Base-by-base conservation (phyloP, 768 basidiomycete species). In the Exidia glandulosa region DNA sequence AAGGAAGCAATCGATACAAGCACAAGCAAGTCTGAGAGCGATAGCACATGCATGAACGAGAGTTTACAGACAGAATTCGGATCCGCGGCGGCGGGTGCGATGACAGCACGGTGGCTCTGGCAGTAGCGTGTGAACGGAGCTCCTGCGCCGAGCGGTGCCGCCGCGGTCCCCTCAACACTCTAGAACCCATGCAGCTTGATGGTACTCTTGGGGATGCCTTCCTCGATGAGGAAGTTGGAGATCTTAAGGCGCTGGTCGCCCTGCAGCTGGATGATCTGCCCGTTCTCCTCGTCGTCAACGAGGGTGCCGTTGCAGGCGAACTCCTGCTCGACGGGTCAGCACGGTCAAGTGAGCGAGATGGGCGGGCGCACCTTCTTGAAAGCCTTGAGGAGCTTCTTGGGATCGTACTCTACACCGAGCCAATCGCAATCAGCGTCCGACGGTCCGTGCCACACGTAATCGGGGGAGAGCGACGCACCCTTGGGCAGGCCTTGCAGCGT, bases 291-390 rank as follows among this genome's bases (percentile, higher is more conserved):
- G 76, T 96, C 91, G 58, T 94, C 90, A 65, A 96, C 90, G 66
- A 99, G 83, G 57, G 88, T 94, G 66, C 96, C 96, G 75, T 99
- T 99, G 79, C 94, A 97, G 65, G 94, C 94, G 66, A 97, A 96
- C 79, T 96, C 92, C 92, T 94, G 65, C 12, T 34, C 56, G 45
- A 30, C 14, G 50, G 25, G 23, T 25, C 30, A 25, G 50, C 19
- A 27, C 7, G 33, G n/a, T 9, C 1, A 31, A 36, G 34, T 30
- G n/a, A 32, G 13, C 36, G 14, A n/a, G 16, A 33, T 36, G 19
- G 50, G 50, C 5, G 3, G 9, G 66, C 64, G 47, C 55, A 88
- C 92, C 87, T 97, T 99, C 83, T 98, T 99, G 81, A 98, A 96
- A 14, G 90, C 94, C 74, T 98, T 98, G 74, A 98, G 80, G 64